A percentile compares a stretch with the other conserved stretches of the same genome.
Evolutionary conservation across 495 filamentous ascomycete genomes (phyloP).

Genomic region (Chaetomidium leptoderma): DNA sequence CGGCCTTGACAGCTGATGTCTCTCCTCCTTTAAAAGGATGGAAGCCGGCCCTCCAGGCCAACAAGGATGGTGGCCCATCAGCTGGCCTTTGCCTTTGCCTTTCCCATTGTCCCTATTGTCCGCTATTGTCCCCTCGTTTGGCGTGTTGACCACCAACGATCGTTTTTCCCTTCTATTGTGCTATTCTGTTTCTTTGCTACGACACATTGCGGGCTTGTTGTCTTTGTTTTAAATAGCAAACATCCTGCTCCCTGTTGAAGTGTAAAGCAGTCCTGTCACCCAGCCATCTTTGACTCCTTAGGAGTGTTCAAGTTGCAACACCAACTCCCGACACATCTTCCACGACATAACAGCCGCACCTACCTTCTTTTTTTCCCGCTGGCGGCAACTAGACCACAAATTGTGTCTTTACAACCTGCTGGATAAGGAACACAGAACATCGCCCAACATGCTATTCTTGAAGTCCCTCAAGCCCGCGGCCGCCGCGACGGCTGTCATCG

Average conservation of each 20-base stretch:
- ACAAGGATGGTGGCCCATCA: neutral
- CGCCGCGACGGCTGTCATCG: conserved; percentile 29
- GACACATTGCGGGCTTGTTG: neutral
- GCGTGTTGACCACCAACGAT: conserved; percentile 19
- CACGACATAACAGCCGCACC: neutral
- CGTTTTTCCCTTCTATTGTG: conserved; percentile 10
- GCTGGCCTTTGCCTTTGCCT: conserved; percentile 11
- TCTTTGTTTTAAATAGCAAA: neutral
- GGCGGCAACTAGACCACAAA: conserved; percentile 21
- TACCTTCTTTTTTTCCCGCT: conserved; percentile 27
- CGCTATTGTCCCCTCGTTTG: conserved; percentile 4
- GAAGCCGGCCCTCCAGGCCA: neutral
- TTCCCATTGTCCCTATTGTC: conserved; percentile 14
- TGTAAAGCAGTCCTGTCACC: too few species aligned
- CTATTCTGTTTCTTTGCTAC: neutral
- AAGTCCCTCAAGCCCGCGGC: conserved; percentile 31
- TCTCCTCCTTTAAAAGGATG: conserved; percentile 5
- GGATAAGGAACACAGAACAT: neutral
- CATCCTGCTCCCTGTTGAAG: neutral
- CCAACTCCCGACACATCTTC: neutral
- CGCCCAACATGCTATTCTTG: conserved; percentile 28
- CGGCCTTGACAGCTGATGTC: conserved; percentile 7
- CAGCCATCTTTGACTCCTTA: too few species aligned
- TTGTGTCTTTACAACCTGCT: conserved; percentile 5
- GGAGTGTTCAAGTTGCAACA: neutral